Evolutionary conservation across 768 basidiomycete species (phyloP).

Genomic region (Pluteus cervinus): DNA sequence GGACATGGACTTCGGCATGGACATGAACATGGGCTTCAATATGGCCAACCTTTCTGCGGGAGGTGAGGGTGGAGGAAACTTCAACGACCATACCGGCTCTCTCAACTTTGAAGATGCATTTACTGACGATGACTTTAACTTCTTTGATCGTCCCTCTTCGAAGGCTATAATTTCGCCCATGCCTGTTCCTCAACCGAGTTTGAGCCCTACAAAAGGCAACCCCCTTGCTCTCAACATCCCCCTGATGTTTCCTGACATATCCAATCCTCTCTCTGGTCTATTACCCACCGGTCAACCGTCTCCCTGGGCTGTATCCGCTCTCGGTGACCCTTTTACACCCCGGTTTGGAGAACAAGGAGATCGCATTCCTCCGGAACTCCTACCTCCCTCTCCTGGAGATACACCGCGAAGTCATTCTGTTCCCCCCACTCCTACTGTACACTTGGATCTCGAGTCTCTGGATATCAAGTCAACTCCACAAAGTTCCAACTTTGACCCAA

Average conservation of each 20-base stretch:
- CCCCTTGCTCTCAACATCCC: conserved; percentile 11
- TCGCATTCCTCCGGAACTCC: conserved; percentile 30
- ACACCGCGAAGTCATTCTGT: conserved; percentile 41
- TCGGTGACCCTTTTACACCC: conserved; percentile 24
- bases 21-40: conserved; percentile 15
- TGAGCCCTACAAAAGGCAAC: conserved; percentile 5
- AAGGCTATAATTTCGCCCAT: conserved; percentile 7
- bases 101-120: conserved; percentile 59
- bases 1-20: conserved; percentile 41
- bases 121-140: conserved; percentile 87
- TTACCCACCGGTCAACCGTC: conserved; percentile 11
- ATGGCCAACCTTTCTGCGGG: conserved; percentile 28
- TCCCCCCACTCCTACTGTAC: conserved; percentile 50
- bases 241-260: neutral
- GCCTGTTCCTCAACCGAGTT: neutral
- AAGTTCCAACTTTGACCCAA: conserved; percentile 54
- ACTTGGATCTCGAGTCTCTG: conserved; percentile 28
- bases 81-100: conserved; percentile 11
- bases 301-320: conserved; percentile 20
- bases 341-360: conserved; percentile 18
- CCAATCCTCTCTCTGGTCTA: neutral
- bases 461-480: conserved; percentile 12
- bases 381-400: conserved; percentile 45
- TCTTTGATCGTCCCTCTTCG: conserved; percentile 62
- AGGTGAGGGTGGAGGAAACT: conserved; percentile 22